Evolutionary conservation across 495 filamentous ascomycete species (phyloP).

Genomic region (Xylaria flabelliformis): DNA sequence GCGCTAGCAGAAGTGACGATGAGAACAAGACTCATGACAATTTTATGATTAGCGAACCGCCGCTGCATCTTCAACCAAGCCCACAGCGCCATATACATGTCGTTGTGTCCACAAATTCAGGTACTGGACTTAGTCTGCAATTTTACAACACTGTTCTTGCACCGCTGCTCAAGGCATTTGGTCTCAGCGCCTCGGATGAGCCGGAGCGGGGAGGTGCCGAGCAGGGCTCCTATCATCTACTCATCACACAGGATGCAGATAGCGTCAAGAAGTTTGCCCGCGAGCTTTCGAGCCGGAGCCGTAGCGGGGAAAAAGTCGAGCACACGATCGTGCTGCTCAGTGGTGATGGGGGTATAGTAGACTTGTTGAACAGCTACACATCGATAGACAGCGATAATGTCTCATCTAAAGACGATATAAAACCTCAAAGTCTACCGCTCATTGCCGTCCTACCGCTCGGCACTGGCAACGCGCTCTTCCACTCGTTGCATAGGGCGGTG

Average conservation of each 20-base stretch:
- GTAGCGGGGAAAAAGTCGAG: slow-evolving; percentile 28
- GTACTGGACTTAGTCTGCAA: slow-evolving; percentile 63
- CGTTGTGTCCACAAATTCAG: slow-evolving; percentile 76
- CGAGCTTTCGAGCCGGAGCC: slow-evolving; percentile 46
- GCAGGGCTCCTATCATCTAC: slow-evolving; percentile 47
- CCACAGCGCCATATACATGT: slow-evolving; percentile 57
- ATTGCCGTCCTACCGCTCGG: slow-evolving; percentile 77
- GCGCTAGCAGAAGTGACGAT: background rate
- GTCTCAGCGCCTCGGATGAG: slow-evolving; percentile 15
- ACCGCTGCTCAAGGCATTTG: slow-evolving; percentile 60
- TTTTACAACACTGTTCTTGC: slow-evolving; percentile 65
- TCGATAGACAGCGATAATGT: background rate
- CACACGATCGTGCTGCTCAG: slow-evolving; percentile 75
- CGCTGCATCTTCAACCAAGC: slow-evolving; percentile 42
- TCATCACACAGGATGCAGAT: slow-evolving; percentile 64
- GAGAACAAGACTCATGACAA: slow-evolving; percentile 8
- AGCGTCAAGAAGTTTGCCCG: slow-evolving; percentile 68
- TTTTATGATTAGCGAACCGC: slow-evolving; percentile 40
- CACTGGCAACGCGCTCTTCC: slow-evolving; percentile 88
- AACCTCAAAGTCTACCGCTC: slow-evolving; percentile 48
- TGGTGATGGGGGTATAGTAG: slow-evolving; percentile 84
- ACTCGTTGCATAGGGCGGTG: slow-evolving; percentile 61
- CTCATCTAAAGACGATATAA: background rate
- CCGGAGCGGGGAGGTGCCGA: slow-evolving; percentile 14
- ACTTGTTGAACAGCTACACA: slow-evolving; percentile 69